These are phyloP conservation scores for Bigelowiella natans DNA, from an alignment of 78 protist species.

Conservation along the genomic window DNA sequence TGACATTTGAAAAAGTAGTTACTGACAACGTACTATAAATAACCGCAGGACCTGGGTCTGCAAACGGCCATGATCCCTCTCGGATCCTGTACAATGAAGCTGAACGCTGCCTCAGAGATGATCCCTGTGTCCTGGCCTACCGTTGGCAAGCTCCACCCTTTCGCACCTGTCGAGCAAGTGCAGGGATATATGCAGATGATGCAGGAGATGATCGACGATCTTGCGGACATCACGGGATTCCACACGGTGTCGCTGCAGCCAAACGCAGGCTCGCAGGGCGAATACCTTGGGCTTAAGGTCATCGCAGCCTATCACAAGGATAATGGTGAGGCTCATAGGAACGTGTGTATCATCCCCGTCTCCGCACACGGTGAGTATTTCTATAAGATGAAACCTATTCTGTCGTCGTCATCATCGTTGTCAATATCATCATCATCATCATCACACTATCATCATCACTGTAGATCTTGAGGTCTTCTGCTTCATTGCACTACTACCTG, in stretches of 20 bases:
- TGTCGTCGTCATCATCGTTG: too few species aligned
- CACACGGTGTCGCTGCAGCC: slow-evolving; percentile 76
- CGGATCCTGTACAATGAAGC: slow-evolving; percentile 93
- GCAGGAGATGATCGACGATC: slow-evolving; percentile 34
- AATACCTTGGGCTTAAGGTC: slow-evolving; percentile 83
- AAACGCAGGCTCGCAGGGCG: slow-evolving; percentile 93
- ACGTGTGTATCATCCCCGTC: slow-evolving; percentile 89
- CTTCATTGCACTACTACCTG: too few species aligned
- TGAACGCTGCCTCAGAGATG: slow-evolving; percentile 88
- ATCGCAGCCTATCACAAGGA: slow-evolving; percentile 69
- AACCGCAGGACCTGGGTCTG: slow-evolving; percentile 65
- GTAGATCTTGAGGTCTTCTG: too few species aligned
- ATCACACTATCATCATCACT: too few species aligned
- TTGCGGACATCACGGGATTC: slow-evolving; percentile 64
- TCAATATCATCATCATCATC: too few species aligned
- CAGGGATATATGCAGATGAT: slow-evolving; percentile 37
- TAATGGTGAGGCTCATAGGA: slow-evolving; percentile 53
- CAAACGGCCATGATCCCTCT: slow-evolving; percentile 81
- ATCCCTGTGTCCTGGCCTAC: slow-evolving; percentile 85
- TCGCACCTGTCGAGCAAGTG: slow-evolving; percentile 78
- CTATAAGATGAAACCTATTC: slow-evolving; percentile 82
- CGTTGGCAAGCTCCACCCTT: slow-evolving; percentile 84
- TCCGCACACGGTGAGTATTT: slow-evolving; percentile 76
- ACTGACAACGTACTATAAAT: too few species aligned
- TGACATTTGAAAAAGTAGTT: too few species aligned